Evolutionary conservation across 495 filamentous ascomycete species (phyloP), one percentile per base, ranked within the genome.

Genomic region (Lasiosphaeriaceae sp.): DNA sequence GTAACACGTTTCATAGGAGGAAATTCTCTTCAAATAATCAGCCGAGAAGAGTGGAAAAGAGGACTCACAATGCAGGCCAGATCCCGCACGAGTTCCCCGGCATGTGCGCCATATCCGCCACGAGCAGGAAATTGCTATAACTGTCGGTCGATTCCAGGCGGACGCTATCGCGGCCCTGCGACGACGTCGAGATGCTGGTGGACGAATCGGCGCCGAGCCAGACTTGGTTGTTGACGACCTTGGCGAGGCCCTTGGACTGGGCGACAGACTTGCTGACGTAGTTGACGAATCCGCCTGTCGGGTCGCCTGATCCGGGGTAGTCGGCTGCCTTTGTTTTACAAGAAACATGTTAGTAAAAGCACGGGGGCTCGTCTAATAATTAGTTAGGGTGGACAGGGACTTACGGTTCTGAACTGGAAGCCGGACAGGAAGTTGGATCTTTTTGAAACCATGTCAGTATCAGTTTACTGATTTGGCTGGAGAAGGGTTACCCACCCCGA

Each of bases 41-140:
- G n/a, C n/a, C 35, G 35, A n/a, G 1, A 34, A 44, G 14, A 21
- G 14, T 12, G 22, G 44, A 14, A 29, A 2, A 34, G n/a, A n/a
- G n/a, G n/a, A 46, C 11, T 39, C 45, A 46, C 23, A 44, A 47
- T 16, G 87, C 83, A 19, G 88, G 87, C 87, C 87, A 90, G 24
- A 77, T 80, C 47, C 87, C 87, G 61, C 87, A 90, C 11, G 74
- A 74, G 16, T 79, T 79, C 1, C 80, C 80, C 0, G 88, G 88
- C 84, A 90, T 89, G 66, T 91, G 88, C 6, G 74, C 71, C 54
- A 90, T 71, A 62, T 90, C 87, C 26, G 83, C 76, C 39, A 90
- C 76, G 57, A 90, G 79, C 21, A 91, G 72, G 0, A 84, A 86
- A 31, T 85, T 75, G 21, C 77, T 83, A 65, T 82, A 91, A 45